Base-by-base conservation (phyloP, 345 rosid genomes). In the Arabis hirsuta region DNA sequence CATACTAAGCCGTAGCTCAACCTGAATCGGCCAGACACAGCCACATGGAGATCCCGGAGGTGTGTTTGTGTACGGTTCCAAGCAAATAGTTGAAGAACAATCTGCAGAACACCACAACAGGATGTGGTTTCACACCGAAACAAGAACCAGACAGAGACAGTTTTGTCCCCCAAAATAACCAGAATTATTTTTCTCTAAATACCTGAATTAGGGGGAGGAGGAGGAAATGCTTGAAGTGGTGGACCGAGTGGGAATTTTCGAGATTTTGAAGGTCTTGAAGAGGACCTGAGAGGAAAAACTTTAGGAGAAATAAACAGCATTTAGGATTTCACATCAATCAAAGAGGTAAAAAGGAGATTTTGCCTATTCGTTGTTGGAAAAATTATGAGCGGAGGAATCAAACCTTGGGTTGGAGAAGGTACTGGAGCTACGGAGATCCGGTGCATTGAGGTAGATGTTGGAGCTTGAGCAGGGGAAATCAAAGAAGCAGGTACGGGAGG, bases 191-290 rank as follows among this genome's bases (percentile, higher is more conserved):
- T 29, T 14, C 52, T 43, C 48, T 53, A 60, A 11, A 3, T 67
- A 94, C 99, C 98, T 85, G 81, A 82, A 82, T 87, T 95, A 54
- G 97, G 97, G 70, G 99, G 99, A 50, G 99, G 98, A 59, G 96
- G 97, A 12, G 96, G 98, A 55, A 94, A 82, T 62, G 90, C 78
- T 36, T 53, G 89, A 39, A 89, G 72, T n/a, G 86, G 91, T 13
- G 96, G 96, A 39, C 74, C 55, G 32, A 71, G 76, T 44, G 90
- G 86, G 81, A 71, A 67, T 46, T 85, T 84, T 54, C 90, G 86
- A 78, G 82, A 67, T 60, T 83, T 83, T 68, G 95, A 86, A 80
- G 81, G 86, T 76, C 73, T 82, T 66, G 82, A 67, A 22, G 86
- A 75, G 56, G 86, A 48, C 12, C 79, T 74, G 69, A 64, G 81